phyloP scores from a whole-genome alignment of 129 eudicot genomes.

The Ambrosia trifida region DNA sequence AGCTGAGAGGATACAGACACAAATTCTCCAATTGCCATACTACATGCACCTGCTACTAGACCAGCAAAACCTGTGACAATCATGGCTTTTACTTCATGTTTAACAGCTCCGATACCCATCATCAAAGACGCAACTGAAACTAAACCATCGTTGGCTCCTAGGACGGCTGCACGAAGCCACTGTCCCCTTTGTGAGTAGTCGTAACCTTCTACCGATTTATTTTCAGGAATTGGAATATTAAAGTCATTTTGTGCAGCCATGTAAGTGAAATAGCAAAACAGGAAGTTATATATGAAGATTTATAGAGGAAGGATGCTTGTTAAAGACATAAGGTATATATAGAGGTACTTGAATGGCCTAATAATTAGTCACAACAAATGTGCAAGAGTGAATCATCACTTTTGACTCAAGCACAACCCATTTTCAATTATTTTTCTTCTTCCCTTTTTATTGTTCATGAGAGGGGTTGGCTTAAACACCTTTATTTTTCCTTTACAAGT shows the following conservation, averaged over 20 bases:
- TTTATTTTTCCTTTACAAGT: background rate
- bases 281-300: background rate
- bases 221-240: conserved; percentile 22
- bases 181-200: conserved; percentile 46
- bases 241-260: conserved; percentile 37
- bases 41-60: conserved; percentile 40
- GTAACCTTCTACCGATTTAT: conserved; percentile 18
- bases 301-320: conserved; percentile 18
- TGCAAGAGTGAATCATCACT: conserved; percentile 26
- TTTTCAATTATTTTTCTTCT: background rate
- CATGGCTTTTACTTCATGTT: conserved; percentile 35
- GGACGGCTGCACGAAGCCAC: conserved; percentile 45
- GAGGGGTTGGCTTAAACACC: conserved; percentile 4
- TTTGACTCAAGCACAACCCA: conserved; percentile 7
- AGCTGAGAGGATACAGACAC: conserved; percentile 40
- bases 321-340: conserved; percentile 28
- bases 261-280: background rate
- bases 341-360: background rate
- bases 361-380: conserved; percentile 19
- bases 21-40: conserved; percentile 43
- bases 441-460: background rate
- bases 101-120: conserved; percentile 45
- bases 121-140: conserved; percentile 40
- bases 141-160: conserved; percentile 40
- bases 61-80: conserved; percentile 41